phyloP scores from a whole-genome alignment of 352 stramenopile genomes.

The Phytophthora brassicae region DNA sequence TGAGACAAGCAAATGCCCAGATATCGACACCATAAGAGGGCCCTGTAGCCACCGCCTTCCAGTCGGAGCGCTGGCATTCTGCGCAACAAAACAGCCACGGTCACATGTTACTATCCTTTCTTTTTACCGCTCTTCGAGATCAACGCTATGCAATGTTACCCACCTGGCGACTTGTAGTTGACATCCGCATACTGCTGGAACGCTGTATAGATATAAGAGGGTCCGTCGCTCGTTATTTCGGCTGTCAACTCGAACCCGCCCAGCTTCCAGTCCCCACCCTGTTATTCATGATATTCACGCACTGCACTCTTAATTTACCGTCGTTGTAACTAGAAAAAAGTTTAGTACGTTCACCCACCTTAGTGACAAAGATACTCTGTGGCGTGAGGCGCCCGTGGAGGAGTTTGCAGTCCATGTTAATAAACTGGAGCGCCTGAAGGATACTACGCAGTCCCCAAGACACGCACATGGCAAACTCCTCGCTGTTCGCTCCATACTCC shows the following conservation, averaged over 20 bases:
- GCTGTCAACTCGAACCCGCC: constrained; percentile 92
- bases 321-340: too few species aligned
- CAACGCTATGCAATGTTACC: constrained; percentile 45
- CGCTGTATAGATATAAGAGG: constrained; percentile 74
- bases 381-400: constrained; percentile 90
- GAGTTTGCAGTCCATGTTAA: constrained; percentile 94
- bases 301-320: too few species aligned
- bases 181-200: constrained; percentile 85
- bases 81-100: constrained; percentile 13
- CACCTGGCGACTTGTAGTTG: constrained; percentile 81
- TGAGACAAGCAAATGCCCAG: constrained; percentile 74
- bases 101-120: constrained; percentile 4
- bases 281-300: background rate
- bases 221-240: constrained; percentile 78
- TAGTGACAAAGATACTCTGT: constrained; percentile 94
- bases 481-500: constrained; percentile 56
- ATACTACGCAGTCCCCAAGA: constrained; percentile 93
- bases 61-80: constrained; percentile 86
- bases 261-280: constrained; percentile 95
- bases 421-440: constrained; percentile 92
- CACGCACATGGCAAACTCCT: constrained; percentile 86
- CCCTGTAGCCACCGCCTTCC: constrained; percentile 53
- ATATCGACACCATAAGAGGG: constrained; percentile 70
- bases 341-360: constrained; percentile 51
- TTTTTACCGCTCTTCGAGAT: background rate